Percentiles rank a stretch among this genome's conserved stretches.
Conservation (phyloP, 257 asterid genomes). For the Solanum lycopersicoides region DNA sequence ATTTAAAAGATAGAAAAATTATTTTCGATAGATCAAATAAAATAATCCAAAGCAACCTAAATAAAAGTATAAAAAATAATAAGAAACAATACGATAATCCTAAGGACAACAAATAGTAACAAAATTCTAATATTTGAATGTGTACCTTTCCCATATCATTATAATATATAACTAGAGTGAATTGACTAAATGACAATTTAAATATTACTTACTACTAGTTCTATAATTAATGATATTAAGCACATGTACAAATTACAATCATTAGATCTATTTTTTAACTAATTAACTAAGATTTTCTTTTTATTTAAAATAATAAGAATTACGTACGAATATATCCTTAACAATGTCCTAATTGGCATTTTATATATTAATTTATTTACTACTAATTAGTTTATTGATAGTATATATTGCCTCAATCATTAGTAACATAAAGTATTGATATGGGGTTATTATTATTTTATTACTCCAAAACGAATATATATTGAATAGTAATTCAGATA, state of each 20-base stretch:
- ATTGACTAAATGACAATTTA: too few relatives aligned
- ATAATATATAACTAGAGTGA: background rate
- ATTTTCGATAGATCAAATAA: background rate
- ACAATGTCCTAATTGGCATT: background rate
- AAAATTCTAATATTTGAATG: background rate
- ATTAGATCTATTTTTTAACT: background rate
- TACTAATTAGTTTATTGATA: background rate
- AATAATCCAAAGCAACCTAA: background rate
- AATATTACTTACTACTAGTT: too few relatives aligned
- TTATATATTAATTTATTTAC: background rate
- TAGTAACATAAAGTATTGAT: background rate
- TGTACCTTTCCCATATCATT: background rate
- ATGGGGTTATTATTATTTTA: background rate
- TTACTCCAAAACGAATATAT: background rate
- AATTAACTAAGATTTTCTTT: background rate
- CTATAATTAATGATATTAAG: background rate
- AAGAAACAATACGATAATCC: background rate
- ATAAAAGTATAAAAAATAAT: background rate
- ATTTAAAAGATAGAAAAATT: accelerated
- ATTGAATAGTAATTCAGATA: background rate
- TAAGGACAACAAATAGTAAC: background rate
- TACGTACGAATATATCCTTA: background rate
- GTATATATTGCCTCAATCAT: background rate
- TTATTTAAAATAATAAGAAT: background rate
- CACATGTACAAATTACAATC: background rate